These are phyloP conservation scores for Dactylonectria estremocensis DNA, from an alignment of 2,329 filamentous ascomycete species.

Conservation along the genomic window DNA sequence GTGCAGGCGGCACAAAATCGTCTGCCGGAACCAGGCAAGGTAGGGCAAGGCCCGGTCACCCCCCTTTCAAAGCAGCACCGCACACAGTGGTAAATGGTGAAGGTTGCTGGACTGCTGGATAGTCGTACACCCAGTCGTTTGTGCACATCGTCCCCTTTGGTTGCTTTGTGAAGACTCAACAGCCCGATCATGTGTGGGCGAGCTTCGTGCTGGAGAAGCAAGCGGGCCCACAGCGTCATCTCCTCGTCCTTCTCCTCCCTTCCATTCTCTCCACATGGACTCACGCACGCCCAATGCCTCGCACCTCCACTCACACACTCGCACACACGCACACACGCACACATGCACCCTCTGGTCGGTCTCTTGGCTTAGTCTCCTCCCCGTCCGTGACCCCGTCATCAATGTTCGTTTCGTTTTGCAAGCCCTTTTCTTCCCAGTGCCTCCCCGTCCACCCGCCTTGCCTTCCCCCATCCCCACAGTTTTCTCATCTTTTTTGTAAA, in stretches of 20 bases:
- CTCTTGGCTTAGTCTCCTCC: too few relatives aligned
- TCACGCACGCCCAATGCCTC: constrained; percentile 43
- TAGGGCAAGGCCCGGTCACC: constrained; percentile 12
- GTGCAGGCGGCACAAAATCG: constrained; percentile 22
- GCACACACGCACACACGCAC: constrained; percentile 34
- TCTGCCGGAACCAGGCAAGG: constrained; percentile 25
- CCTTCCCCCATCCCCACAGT: constrained; percentile 25
- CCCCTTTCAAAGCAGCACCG: constrained; percentile 4
- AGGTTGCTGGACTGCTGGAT: not conserved
- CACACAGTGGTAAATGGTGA: not conserved
- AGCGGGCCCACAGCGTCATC: constrained; percentile 42
- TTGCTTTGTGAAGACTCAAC: constrained; percentile 18
- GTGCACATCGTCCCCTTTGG: constrained; percentile 4
- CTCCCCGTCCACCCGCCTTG: constrained; percentile 16
- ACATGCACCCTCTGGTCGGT: constrained; percentile 37
- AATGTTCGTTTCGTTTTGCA: constrained; percentile 42
- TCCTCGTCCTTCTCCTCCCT: constrained; percentile 49
- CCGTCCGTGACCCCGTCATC: constrained; percentile 28
- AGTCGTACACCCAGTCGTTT: constrained; percentile 1
- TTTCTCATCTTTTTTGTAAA: constrained; percentile 19
- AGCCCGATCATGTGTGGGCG: constrained; percentile 43
- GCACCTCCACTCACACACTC: constrained; percentile 41
- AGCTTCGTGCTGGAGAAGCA: constrained; percentile 29
- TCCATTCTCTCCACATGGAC: constrained; percentile 49
- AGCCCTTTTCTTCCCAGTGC: constrained; percentile 38